phyloP scores from a whole-genome alignment of 306 rosid species.

The Vigna trinervia region DNA sequence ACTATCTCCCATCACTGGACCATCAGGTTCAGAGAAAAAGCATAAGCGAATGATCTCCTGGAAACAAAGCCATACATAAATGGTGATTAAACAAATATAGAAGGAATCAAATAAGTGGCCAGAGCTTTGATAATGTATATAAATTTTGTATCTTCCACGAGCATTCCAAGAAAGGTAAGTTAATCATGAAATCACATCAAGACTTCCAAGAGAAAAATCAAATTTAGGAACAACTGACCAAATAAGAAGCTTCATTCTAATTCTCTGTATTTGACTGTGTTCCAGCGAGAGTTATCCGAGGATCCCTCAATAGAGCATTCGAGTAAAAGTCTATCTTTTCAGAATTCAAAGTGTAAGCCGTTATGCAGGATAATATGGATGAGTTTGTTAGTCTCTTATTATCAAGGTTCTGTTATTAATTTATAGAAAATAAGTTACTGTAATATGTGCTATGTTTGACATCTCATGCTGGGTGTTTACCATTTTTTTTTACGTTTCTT shows the following conservation, averaged over 20 bases:
- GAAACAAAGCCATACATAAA: conserved; percentile 35
- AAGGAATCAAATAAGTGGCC: conserved; percentile 37
- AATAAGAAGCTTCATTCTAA: conserved; percentile 21
- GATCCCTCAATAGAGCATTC: no score
- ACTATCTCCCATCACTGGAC: conserved; percentile 80
- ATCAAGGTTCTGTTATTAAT: no score
- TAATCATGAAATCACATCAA: neutral
- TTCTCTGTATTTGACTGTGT: neutral
- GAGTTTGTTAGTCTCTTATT: no score
- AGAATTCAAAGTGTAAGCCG: no score
- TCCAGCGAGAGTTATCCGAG: no score
- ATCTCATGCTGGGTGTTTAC: no score
- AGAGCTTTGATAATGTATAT: conserved; percentile 6
- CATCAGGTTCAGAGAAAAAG: conserved; percentile 95
- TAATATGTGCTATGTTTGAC: no score
- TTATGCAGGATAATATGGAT: no score
- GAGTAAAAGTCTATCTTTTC: no score
- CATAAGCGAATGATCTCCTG: conserved; percentile 75
- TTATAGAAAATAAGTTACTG: no score
- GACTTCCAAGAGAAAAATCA: neutral
- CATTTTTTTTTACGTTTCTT: no score
- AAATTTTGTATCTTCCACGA: conserved; percentile 1
- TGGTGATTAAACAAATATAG: conserved; percentile 30
- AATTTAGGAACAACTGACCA: conserved; percentile 20
- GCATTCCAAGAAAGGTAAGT: neutral